Base-by-base conservation (phyloP, 208 protist species). In the Wallacemonas sp. region DNA sequence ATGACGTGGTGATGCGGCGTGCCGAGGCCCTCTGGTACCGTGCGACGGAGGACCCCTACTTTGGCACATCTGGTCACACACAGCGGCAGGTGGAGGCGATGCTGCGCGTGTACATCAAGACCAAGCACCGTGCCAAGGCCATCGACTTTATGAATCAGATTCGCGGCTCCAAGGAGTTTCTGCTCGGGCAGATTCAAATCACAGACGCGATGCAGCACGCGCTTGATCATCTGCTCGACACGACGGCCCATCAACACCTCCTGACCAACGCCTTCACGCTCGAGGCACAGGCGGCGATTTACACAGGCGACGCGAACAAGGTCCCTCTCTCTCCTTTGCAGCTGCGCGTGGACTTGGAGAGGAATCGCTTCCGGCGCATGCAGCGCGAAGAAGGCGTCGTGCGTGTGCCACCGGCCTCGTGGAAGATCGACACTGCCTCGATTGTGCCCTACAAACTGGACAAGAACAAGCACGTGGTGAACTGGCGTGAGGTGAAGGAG, bases 341-440 rank as follows among this genome's bases (percentile, higher is more conserved):
- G 71, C 75, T 96, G 72, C 91, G 87, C 59, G 63, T 96, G 38
- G 91, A 96, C 60, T 79, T 96, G 66, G 86, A 96, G 77, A 70
- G 84, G 76, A 72, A 79, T 39, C 86, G 86, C 61, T 90, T 85
- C 42, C 77, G 91, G 24, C 77, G 91, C 11, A 64, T 86, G 75
- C 91, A 96, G 68, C 69, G 76, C 21, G 91, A 96, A 68, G 91
- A 96, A 41, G 91, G 91, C 17, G 91, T 94, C 31, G 88, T 96
- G 63, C 83, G 86, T 17, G 79, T 96, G 62, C 91, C 91, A 59
- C 91, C 91, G 2, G 75, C 85, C 11, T 49, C 62, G 38, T 96
- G 91, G 91, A 67, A 65, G 27, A 31, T 94, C 4, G 82, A 92
- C 63, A 89, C 82, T 11, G 69, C 68, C 45, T 67, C 81, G 12